phyloP scores from a whole-genome alignment of 1,284 basidiomycete species.

The Moesziomyces sp. region DNA sequence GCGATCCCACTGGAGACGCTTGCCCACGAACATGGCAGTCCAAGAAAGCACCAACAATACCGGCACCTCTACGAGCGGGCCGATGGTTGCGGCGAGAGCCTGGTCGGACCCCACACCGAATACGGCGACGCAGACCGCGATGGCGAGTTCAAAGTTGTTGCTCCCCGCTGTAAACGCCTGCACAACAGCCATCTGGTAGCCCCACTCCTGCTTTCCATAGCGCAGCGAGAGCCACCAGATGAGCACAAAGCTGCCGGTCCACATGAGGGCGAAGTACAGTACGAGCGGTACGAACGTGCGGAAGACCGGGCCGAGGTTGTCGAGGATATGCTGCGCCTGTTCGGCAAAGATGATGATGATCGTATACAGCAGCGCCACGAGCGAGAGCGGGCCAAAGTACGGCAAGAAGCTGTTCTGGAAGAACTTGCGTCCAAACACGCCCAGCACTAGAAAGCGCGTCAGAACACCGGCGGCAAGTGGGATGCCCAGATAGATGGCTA shows the following conservation, averaged over 20 bases:
- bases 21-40: conserved; percentile 74
- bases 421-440: conserved; percentile 71
- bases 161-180: conserved; percentile 71
- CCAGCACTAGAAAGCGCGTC: conserved; percentile 75
- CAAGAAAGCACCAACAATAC: conserved; percentile 80
- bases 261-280: conserved; percentile 81
- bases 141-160: conserved; percentile 75
- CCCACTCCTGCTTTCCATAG: conserved; percentile 59
- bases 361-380: conserved; percentile 73
- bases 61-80: conserved; percentile 71
- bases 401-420: conserved; percentile 75
- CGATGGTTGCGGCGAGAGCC: conserved; percentile 54
- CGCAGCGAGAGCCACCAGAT: conserved; percentile 67
- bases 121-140: conserved; percentile 82
- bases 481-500: conserved; percentile 75
- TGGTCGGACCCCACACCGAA: conserved; percentile 69
- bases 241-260: conserved; percentile 75
- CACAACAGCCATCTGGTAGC: conserved; percentile 67
- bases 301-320: conserved; percentile 55
- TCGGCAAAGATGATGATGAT: conserved; percentile 82
- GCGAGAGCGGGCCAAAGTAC: conserved; percentile 77
- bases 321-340: conserved; percentile 69
- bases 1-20: conserved; percentile 44
- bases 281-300: conserved; percentile 77
- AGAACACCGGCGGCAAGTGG: conserved; percentile 76